Evolutionary conservation across 2,329 filamentous ascomycete genomes (phyloP).

Genomic region (Chrysoporthe puriensis): DNA sequence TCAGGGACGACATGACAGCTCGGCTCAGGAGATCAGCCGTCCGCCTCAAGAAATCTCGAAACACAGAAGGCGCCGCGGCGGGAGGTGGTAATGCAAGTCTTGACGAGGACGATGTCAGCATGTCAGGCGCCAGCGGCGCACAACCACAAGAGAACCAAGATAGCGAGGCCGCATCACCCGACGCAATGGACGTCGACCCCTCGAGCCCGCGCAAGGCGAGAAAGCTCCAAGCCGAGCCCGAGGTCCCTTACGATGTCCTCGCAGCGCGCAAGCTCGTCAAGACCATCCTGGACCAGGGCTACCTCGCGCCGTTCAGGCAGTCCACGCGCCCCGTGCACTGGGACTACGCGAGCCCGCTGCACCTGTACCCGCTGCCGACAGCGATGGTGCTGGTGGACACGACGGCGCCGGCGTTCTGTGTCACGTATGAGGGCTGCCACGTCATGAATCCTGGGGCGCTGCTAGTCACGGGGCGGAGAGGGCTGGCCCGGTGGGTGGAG

Average conservation of each 20-base stretch:
- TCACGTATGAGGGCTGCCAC: conserved; percentile 94
- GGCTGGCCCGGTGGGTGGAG: conserved; percentile 82
- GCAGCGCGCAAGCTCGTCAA: conserved; percentile 81
- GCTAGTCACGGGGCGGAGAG: conserved; percentile 68
- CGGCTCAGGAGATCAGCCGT: conserved; percentile 79
- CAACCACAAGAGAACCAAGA: conserved; percentile 30
- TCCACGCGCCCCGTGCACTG: conserved; percentile 80
- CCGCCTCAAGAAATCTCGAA: conserved; percentile 58
- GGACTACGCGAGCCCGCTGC: conserved; percentile 78
- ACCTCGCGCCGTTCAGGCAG: conserved; percentile 85
- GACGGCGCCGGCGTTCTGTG: conserved; percentile 78
- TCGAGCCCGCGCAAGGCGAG: conserved; percentile 30
- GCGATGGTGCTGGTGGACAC: conserved; percentile 82
- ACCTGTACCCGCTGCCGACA: conserved; percentile 87
- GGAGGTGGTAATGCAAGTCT: conserved; percentile 31
- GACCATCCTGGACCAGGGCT: conserved; percentile 87
- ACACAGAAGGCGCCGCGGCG: conserved; percentile 38
- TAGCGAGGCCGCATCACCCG: conserved; percentile 33
- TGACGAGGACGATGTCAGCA: conserved; percentile 38
- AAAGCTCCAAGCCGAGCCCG: conserved; percentile 21
- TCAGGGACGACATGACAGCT: conserved; percentile 83
- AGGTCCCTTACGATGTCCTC: conserved; percentile 53
- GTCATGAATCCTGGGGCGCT: conserved; percentile 90
- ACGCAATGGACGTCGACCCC: conserved; percentile 48
- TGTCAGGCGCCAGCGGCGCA: conserved; percentile 36